Percentiles rank a stretch among this genome's conserved stretches.
Conservation (phyloP, 2,329 filamentous ascomycete species). For the Verticillium dahliae region DNA sequence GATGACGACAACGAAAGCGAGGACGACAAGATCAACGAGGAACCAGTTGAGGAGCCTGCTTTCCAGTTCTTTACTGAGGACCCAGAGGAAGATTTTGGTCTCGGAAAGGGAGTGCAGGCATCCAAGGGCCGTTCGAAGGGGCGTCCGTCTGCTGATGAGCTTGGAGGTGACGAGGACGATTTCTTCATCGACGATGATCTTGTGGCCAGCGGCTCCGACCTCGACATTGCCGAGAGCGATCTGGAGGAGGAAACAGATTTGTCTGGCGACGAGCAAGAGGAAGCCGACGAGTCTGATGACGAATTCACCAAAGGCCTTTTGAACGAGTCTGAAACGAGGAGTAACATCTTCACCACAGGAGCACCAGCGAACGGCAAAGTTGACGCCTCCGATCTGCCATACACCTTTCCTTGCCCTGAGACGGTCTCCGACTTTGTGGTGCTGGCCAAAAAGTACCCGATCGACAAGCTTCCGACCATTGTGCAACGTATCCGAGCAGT, state of each 20-base stretch:
- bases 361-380: conserved; percentile 40
- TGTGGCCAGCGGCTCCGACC: conserved; percentile 70
- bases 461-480: conserved; percentile 65
- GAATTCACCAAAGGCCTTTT: conserved; percentile 68
- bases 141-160: conserved; percentile 49
- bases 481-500: conserved; percentile 85
- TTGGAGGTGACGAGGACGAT: conserved; percentile 88
- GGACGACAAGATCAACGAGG: conserved; percentile 27
- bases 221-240: conserved; percentile 50
- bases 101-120: conserved; percentile 50
- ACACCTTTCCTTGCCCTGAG: conserved; percentile 79
- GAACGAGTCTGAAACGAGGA: conserved; percentile 48
- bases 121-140: conserved; percentile 14
- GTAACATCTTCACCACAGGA: conserved; percentile 40
- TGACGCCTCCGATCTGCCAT: conserved; percentile 48
- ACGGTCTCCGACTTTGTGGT: conserved; percentile 68
- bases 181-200: conserved; percentile 87
- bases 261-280: conserved; percentile 26
- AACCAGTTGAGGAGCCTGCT: conserved; percentile 22
- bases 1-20: conserved; percentile 47
- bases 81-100: conserved; percentile 50
- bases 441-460: conserved; percentile 54
- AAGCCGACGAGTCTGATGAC: conserved; percentile 46
- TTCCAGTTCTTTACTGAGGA: conserved; percentile 30
- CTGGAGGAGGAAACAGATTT: conserved; percentile 43